Evolutionary conservation across 2,329 filamentous ascomycete genomes (phyloP).

Genomic region (Ophiostoma triangulosporum): DNA sequence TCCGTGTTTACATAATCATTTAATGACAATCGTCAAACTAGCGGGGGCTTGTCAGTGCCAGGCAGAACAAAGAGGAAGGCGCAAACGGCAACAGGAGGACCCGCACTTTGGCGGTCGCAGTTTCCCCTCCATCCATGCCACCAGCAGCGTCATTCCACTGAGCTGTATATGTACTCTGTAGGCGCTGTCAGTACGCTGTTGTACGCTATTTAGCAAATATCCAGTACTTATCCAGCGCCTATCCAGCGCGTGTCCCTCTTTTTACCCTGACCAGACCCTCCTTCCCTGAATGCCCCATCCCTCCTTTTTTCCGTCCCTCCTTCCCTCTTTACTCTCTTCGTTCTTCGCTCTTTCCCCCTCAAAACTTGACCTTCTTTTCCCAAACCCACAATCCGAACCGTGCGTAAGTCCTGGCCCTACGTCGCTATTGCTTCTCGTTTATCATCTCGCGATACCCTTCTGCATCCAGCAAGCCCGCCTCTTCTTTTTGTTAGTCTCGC

Average conservation of each 20-base stretch:
- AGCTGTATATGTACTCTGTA: not conserved
- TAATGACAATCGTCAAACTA: too few relatives aligned
- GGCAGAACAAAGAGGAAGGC: not conserved
- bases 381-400: conserved; percentile 3
- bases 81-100: not conserved
- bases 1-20: conserved; percentile 6
- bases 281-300: not conserved
- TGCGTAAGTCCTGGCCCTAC: not conserved
- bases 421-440: not conserved
- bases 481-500: not conserved
- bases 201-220: too few relatives aligned
- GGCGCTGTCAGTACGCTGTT: not conserved
- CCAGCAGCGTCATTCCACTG: not conserved
- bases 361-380: not conserved
- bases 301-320: not conserved
- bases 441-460: conserved; percentile 1
- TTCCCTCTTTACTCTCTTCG: not conserved
- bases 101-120: conserved; percentile 2
- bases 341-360: conserved; percentile 3
- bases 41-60: not conserved
- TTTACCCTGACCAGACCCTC: not conserved
- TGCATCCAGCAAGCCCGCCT: not conserved
- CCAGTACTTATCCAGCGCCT: not conserved
- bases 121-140: conserved; percentile 2
- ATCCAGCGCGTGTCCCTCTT: not conserved